Conservation (phyloP, 768 basidiomycete species). For the Tephrocybe rancida region DNA sequence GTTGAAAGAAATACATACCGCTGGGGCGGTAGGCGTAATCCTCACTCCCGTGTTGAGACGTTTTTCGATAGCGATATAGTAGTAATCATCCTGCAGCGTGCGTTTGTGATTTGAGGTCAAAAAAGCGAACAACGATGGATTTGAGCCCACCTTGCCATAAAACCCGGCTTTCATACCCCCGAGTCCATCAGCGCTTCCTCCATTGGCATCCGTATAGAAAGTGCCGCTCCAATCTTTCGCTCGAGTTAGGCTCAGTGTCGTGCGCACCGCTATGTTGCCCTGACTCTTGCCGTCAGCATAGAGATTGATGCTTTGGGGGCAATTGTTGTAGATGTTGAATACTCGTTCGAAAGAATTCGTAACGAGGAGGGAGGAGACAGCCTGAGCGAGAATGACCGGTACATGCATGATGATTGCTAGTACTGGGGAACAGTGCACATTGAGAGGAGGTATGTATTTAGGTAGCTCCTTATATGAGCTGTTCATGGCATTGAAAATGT, state of each 20-base stretch:
- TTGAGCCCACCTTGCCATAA: slow-evolving; percentile 27
- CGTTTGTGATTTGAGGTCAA: not conserved
- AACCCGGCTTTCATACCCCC: slow-evolving; percentile 29
- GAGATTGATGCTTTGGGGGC: slow-evolving; percentile 7
- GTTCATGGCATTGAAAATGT: no score
- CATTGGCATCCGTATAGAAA: slow-evolving; percentile 29
- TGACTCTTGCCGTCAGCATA: slow-evolving; percentile 10
- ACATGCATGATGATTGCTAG: no score
- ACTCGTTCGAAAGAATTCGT: slow-evolving; percentile 8
- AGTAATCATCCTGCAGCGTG: slow-evolving; percentile 21
- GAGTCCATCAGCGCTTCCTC: slow-evolving; percentile 22
- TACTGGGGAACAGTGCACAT: no score
- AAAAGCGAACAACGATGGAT: no score
- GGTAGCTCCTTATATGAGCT: no score
- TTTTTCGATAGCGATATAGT: slow-evolving; percentile 32
- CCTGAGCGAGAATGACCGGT: not conserved
- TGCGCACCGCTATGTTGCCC: slow-evolving; percentile 8
- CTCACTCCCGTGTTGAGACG: slow-evolving; percentile 35
- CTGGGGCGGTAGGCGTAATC: slow-evolving; percentile 24
- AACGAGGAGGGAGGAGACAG: not conserved
- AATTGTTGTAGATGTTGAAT: slow-evolving; percentile 18
- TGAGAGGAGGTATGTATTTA: no score
- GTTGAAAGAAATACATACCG: slow-evolving; percentile 16
- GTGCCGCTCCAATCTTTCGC: slow-evolving; percentile 23
- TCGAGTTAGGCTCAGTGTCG: slow-evolving; percentile 7